phyloP scores from a whole-genome alignment of 192 early-diverging fungal genomes.

The Backusella macrospora region DNA sequence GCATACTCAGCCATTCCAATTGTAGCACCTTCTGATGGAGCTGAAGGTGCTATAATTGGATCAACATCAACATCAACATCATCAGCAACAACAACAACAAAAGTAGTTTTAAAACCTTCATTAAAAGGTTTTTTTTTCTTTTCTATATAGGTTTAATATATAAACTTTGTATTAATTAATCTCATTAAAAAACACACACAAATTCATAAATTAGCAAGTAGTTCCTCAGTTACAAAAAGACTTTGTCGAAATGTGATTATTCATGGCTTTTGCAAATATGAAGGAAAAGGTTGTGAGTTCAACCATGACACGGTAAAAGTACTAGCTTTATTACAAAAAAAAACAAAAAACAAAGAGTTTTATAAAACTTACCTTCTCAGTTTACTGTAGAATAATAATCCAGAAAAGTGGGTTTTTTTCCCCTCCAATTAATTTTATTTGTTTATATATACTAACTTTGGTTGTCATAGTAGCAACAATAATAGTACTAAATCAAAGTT shows the following conservation, averaged over 20 bases:
- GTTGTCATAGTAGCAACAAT: not conserved
- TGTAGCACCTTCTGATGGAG: constrained; percentile 14
- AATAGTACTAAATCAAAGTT: constrained; percentile 20
- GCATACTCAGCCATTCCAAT: constrained; percentile 25
- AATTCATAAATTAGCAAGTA: not conserved
- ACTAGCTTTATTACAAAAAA: not conserved
- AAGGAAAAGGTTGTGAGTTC: constrained; percentile 83
- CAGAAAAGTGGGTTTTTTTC: constrained; percentile 22
- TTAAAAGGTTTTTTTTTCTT: constrained; percentile 9
- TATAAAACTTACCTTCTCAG: not conserved
- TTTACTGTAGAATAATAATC: constrained; percentile 12
- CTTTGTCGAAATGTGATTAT: constrained; percentile 80
- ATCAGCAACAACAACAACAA: not conserved
- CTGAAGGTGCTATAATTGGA: not conserved
- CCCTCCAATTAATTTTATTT: not conserved
- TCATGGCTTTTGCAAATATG: constrained; percentile 84
- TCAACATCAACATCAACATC: not conserved
- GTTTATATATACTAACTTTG: too few species aligned
- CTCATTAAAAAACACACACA: not conserved
- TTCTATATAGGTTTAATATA: not conserved
- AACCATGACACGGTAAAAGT: constrained; percentile 67
- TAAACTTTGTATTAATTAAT: not conserved
- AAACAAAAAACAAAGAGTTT: not conserved
- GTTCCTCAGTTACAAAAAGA: constrained; percentile 33
- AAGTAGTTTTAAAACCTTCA: constrained; percentile 13